Evolutionary conservation across 2,329 filamentous ascomycete genomes (phyloP).

Genomic region (Colletotrichum sp.): DNA sequence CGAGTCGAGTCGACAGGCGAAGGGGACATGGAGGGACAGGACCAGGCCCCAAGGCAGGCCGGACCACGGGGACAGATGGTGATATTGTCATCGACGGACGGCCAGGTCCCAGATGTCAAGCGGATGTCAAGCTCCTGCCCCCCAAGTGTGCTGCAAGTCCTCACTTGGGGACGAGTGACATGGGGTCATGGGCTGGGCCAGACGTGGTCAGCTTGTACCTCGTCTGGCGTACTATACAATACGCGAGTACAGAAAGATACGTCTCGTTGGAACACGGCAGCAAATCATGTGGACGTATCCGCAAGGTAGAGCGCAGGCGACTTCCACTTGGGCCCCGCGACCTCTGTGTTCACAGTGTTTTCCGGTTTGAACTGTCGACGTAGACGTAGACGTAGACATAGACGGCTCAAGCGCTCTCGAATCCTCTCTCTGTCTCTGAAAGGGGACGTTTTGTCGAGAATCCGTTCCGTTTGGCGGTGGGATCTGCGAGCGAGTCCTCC

Average conservation of each 20-base stretch:
- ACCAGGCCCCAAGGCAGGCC: neutral
- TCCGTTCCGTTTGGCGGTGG: neutral
- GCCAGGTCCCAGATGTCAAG: neutral
- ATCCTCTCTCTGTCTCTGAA: neutral
- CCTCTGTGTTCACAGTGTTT: neutral
- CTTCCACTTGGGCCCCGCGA: constrained; percentile 7
- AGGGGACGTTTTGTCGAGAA: neutral
- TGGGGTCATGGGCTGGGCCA: neutral
- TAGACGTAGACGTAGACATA: neutral
- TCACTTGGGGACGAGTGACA: neutral
- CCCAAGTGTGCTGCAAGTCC: neutral
- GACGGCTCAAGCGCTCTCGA: neutral
- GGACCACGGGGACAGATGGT: neutral
- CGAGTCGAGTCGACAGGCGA: neutral
- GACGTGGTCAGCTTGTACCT: constrained; percentile 7
- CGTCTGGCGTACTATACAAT: neutral
- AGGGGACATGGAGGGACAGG: neutral
- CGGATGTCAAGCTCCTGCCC: neutral
- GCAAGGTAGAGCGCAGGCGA: neutral
- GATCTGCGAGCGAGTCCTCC: neutral
- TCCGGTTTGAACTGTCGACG: neutral
- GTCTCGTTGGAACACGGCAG: neutral
- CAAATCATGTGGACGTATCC: constrained; percentile 15
- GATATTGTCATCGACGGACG: constrained; percentile 13
- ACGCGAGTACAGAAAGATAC: neutral